Evolutionary conservation across 2,329 filamentous ascomycete genomes (phyloP).

Genomic region (Cyphellophora attinorum): DNA sequence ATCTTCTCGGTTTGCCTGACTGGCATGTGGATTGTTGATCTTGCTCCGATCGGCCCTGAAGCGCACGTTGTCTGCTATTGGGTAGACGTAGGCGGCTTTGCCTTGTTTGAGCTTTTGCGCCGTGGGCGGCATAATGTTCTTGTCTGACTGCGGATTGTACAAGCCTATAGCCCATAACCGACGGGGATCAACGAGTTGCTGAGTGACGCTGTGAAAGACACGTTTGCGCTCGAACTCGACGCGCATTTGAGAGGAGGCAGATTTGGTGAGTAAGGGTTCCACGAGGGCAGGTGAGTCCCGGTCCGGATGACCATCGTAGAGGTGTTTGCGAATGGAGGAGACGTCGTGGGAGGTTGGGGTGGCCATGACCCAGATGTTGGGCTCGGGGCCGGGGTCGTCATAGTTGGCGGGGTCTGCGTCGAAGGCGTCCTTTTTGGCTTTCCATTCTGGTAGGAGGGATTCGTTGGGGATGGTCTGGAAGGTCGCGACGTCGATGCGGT

Average conservation of each 20-base stretch:
- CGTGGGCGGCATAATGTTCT: background rate
- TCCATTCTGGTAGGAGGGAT: constrained; percentile 36
- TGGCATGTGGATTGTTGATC: constrained; percentile 14
- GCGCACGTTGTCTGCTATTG: constrained; percentile 32
- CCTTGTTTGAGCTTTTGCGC: constrained; percentile 23
- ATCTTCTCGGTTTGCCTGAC: constrained; percentile 28
- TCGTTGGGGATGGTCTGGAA: constrained; percentile 42
- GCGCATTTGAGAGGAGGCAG: constrained; percentile 30
- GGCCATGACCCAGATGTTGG: constrained; percentile 52
- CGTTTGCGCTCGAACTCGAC: constrained; percentile 38
- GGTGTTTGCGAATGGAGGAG: constrained; percentile 45
- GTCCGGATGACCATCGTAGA: constrained; percentile 43
- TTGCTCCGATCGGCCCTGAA: constrained; percentile 41
- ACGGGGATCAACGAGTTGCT: constrained; percentile 44
- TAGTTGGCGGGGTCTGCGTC: constrained; percentile 40
- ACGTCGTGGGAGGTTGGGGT: constrained; percentile 40
- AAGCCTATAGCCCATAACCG: constrained; percentile 50
- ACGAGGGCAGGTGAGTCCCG: constrained; percentile 45
- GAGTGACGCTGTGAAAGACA: constrained; percentile 51
- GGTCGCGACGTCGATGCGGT: constrained; percentile 50
- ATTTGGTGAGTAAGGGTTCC: constrained; percentile 25
- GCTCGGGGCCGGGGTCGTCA: constrained; percentile 42
- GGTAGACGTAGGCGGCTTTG: constrained; percentile 54
- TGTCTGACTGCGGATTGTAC: constrained; percentile 30
- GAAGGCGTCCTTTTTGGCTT: constrained; percentile 38